A percentile compares a stretch with the other conserved stretches of the same genome.
Evolutionary conservation across 257 asterid species (phyloP).

Genomic region (Datura wrightii): DNA sequence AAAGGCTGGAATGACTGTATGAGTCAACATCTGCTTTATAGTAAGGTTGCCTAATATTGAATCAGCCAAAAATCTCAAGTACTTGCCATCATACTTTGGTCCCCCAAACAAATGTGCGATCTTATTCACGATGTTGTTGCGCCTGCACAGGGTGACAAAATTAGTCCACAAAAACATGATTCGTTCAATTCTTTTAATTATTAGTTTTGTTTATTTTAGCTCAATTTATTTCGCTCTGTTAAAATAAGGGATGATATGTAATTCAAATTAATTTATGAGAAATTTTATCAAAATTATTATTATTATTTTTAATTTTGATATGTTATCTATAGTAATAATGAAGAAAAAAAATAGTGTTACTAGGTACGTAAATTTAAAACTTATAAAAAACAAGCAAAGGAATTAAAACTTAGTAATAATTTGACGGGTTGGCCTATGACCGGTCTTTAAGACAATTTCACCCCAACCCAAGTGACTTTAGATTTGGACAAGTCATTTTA

Average conservation of each 20-base stretch:
- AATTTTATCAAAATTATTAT: background rate
- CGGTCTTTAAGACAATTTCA: background rate
- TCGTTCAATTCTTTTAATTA: background rate
- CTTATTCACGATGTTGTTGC: slow-evolving; percentile 42
- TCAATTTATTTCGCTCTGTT: background rate
- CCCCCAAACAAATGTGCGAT: slow-evolving; percentile 46
- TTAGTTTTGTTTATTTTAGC: background rate
- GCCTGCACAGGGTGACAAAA: slow-evolving; percentile 22
- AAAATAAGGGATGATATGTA: background rate
- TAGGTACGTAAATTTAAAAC: background rate
- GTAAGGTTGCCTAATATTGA: slow-evolving; percentile 45
- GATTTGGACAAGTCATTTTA: too few relatives aligned
- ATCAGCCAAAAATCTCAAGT: slow-evolving; percentile 45
- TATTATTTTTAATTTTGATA: background rate
- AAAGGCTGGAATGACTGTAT: slow-evolving; percentile 56
- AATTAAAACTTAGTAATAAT: background rate
- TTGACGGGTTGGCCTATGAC: background rate
- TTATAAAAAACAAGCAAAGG: background rate
- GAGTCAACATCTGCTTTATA: slow-evolving; percentile 48
- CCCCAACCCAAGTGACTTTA: background rate
- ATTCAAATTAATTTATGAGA: background rate
- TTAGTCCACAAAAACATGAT: background rate
- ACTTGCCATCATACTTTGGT: slow-evolving; percentile 61
- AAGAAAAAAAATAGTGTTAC: background rate
- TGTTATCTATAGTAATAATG: background rate